A percentile compares a stretch with the other conserved stretches of the same genome.
Conservation (phyloP, 2,329 filamentous ascomycete species). For the Colletotrichum costaricense region DNA sequence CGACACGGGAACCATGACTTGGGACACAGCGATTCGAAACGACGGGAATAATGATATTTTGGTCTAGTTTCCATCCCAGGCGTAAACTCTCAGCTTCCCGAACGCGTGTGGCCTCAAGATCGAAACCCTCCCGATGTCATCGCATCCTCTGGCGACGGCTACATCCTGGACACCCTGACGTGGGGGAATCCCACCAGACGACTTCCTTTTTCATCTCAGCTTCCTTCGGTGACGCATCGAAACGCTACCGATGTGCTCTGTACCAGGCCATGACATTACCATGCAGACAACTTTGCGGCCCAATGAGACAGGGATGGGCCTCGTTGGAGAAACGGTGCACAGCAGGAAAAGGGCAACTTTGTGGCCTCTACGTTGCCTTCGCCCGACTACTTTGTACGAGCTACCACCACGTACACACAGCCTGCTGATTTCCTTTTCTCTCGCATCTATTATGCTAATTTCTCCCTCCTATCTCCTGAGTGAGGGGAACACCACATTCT, state of each 20-base stretch:
- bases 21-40: neutral
- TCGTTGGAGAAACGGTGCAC: neutral
- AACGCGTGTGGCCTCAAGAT: neutral
- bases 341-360: conserved; percentile 16
- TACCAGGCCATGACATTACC: neutral
- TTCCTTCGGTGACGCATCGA: neutral
- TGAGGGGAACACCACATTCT: neutral
- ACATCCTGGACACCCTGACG: neutral
- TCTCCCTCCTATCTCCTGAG: neutral
- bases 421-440: conserved; percentile 3
- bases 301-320: conserved; percentile 27
- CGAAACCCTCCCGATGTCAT: neutral
- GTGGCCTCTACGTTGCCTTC: conserved; percentile 24
- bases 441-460: neutral
- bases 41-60: neutral
- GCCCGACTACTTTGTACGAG: conserved; percentile 20
- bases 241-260: neutral
- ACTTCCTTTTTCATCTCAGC: neutral
- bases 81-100: neutral
- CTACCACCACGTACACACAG: neutral
- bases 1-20: neutral
- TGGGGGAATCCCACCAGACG: neutral
- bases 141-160: neutral
- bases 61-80: neutral
- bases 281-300: neutral